Evolutionary conservation across 2,329 filamentous ascomycete species (phyloP), one percentile per base, ranked within the genome.

Genomic region (Nemania sp.): DNA sequence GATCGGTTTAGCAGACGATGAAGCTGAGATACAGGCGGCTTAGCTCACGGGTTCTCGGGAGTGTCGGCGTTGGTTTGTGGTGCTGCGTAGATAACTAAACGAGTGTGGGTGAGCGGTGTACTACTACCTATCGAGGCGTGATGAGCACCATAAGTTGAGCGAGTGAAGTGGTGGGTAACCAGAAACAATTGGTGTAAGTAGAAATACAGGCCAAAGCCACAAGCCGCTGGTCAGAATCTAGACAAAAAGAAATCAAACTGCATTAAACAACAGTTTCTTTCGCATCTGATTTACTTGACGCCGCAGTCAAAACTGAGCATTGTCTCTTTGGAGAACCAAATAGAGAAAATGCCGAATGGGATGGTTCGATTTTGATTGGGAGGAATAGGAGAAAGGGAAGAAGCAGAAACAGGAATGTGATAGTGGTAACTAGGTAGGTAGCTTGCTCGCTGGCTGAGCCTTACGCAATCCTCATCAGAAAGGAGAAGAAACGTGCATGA

Each of bases 281-380:
- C 41, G 68, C 66, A 68, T 68, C 62, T 29, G 49, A 32, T 64
- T n/a, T 47, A 66, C 62, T 62, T 61, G 57, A 70, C 24, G 51
- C 62, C 45, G 43, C 65, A 63, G 20, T 13, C 26, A 24, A 63
- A 29, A 20, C 27, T 53, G 41, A 68, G 62, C 65, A 68, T 70
- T 57, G 57, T 55, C 41, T 32, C 35, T 62, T 7, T 55, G 29
- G 38, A n/a, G 27, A 26, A n/a, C 7, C 10, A 60, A 20, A 43
- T 8, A 20, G 45, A 53, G 24, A 15, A 49, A 53, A 7, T 7
- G 11, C 32, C 49, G 27, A 22, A 29, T 32, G 15, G 20, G 27
- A 51, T 27, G 20, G 27, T 22, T 35, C 38, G 29, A 43, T 43
- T 43, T 43, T 5, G 26, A 27, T 41, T 15, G 49, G 43, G 53